Evolutionary conservation across 345 rosid species (phyloP).

Genomic region (Acer saccharum): DNA sequence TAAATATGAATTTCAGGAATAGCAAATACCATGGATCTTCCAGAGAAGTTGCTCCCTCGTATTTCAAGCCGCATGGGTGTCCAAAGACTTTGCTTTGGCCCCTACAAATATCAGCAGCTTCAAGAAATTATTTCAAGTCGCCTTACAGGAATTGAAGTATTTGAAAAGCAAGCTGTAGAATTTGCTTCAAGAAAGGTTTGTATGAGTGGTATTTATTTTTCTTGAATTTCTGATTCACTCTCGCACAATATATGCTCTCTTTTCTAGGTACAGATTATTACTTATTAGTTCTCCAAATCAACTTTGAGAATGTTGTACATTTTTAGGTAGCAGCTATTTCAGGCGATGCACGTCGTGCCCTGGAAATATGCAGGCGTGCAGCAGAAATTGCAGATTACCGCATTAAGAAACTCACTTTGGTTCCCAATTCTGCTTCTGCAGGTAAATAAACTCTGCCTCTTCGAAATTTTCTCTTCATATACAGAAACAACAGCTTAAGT

Average conservation of each 20-base stretch:
- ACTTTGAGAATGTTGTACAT: slow-evolving; percentile 13
- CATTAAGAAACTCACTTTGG: slow-evolving; percentile 38
- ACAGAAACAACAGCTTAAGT: slow-evolving; percentile 5
- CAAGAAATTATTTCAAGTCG: slow-evolving; percentile 93
- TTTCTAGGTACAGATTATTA: neutral
- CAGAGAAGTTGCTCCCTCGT: slow-evolving; percentile 96
- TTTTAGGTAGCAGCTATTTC: slow-evolving; percentile 90
- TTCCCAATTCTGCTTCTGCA: slow-evolving; percentile 27
- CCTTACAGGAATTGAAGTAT: slow-evolving; percentile 73
- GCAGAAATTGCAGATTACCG: slow-evolving; percentile 88
- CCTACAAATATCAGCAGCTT: slow-evolving; percentile 87
- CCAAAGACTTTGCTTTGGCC: slow-evolving; percentile 95
- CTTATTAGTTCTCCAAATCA: neutral
- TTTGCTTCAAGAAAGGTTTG: slow-evolving; percentile 91
- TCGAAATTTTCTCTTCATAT: neutral
- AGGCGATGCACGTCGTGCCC: slow-evolving; percentile 96
- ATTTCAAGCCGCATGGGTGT: slow-evolving; percentile 97
- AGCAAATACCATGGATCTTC: slow-evolving; percentile 99
- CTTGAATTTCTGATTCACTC: neutral
- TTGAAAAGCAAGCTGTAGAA: slow-evolving; percentile 92
- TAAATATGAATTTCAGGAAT: slow-evolving; percentile 54
- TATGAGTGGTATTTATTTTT: slow-evolving; percentile 10
- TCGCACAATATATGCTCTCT: neutral
- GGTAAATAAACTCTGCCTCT: slow-evolving; percentile 33
- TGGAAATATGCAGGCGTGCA: slow-evolving; percentile 97